Evolutionary conservation across 2,329 filamentous ascomycete species (phyloP), one percentile per base, ranked within the genome.

Genomic region (Diaporthe longicolla): DNA sequence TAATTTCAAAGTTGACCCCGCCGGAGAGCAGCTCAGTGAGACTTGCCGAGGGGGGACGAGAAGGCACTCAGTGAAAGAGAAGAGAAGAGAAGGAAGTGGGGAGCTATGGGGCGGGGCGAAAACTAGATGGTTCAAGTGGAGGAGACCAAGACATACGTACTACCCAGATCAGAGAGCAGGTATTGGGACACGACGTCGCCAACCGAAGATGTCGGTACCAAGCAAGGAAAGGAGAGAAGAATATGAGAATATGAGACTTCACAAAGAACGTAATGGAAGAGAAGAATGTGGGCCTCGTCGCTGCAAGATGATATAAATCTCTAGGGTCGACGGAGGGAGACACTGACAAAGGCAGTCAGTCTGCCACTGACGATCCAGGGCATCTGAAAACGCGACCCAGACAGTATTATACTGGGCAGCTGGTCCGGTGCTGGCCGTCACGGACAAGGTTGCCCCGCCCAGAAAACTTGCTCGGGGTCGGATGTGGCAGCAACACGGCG

Each of bases 401-500:
- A 32, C 40, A 54, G 50, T 73, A 52, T 74, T 63, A 70, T 70
- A 73, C 63, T 66, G 68, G 32, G 65, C 29, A 66, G 58, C 57
- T 24, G 63, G 55, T 45, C 48, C 70, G 72, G 70, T 59, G 58
- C 37, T 40, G 54, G 10, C n/a, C 57, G 55, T 43, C 40, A 63
- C 57, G 70, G 68, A 70, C 73, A 73, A 52, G 73, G 73, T 73
- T 54, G 50, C 50, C 65, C 71, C 58, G 43, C 26, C 35, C 21
- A 68, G 43, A 50, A 58, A 57, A 58, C 71, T 32, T 68, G 63
- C 63, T 68, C 63, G 29, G 63, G 50, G n/a, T 32, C 61, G 54
- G 61, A 54, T 70, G 71, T 24, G 55, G 55, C 63, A 73, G 71
- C 71, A 61, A 61, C 59, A 68, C 48, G 66, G 58, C 74, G 71